phyloP scores from a whole-genome alignment of 2,329 filamentous ascomycete species.

The Zarea fungicola region DNA sequence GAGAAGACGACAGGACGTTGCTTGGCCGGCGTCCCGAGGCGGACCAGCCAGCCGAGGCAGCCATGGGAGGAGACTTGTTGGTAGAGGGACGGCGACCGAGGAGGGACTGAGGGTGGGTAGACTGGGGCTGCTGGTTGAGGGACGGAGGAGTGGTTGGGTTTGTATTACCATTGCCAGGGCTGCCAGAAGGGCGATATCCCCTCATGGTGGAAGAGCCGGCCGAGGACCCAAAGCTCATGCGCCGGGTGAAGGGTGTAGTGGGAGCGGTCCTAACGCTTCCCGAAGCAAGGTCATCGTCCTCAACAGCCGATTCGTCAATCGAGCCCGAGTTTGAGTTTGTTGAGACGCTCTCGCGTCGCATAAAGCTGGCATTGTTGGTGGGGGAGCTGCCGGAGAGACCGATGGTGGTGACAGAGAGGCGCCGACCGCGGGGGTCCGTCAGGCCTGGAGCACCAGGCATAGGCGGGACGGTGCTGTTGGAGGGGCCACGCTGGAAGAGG shows the following conservation, averaged over 20 bases:
- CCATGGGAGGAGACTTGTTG: constrained; percentile 23
- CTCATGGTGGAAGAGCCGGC: constrained; percentile 64
- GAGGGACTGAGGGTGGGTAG: constrained; percentile 14
- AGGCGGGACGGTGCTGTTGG: constrained; percentile 39
- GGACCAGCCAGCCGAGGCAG: constrained; percentile 27
- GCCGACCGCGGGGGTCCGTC: constrained; percentile 57
- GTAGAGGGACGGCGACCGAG: constrained; percentile 28
- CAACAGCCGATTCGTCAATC: constrained; percentile 67
- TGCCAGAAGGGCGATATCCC: constrained; percentile 46
- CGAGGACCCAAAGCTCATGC: constrained; percentile 85
- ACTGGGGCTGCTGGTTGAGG: constrained; percentile 20
- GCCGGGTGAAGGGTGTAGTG: constrained; percentile 70
- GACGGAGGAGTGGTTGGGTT: constrained; percentile 36
- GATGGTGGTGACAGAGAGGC: constrained; percentile 69
- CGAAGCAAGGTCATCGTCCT: constrained; percentile 58
- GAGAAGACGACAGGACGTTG: constrained; percentile 27
- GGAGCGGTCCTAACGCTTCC: constrained; percentile 52
- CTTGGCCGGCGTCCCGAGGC: constrained; percentile 33
- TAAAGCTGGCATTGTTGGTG: constrained; percentile 45
- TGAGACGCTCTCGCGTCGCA: constrained; percentile 63
- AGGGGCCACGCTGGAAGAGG: constrained; percentile 55
- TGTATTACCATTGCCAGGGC: constrained; percentile 60
- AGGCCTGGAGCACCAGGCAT: constrained; percentile 31
- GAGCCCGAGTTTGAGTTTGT: constrained; percentile 55
- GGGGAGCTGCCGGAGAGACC: constrained; percentile 69